Base-by-base conservation (phyloP, 2,329 filamentous ascomycete genomes). In the Clonostachys solani region DNA sequence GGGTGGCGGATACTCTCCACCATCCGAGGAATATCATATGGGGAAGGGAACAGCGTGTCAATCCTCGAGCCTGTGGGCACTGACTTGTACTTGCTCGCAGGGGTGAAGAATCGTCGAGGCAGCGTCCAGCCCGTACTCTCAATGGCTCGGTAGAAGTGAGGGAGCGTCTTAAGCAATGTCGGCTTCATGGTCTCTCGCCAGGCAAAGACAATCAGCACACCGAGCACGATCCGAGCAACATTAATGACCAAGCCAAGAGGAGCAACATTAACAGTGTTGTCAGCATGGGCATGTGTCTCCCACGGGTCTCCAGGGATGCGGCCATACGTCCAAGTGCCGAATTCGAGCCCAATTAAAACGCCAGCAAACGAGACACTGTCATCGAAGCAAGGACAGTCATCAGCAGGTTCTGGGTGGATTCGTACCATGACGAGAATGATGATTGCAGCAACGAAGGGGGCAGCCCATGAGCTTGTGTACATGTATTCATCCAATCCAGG, bases 361-460 rank as follows among this genome's bases (percentile, higher is more conserved):
- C 89, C 92, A 17, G 90, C 86, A 66, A 97, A 97, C 5, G 92
- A 86, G 43, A 97, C 89, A 57, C 89, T 95, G 68, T 97, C 92
- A 62, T 97, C 92, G 61, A 95, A 97, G 65, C 92, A 97, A 5
- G 92, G 92, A 56, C 94, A 99, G 63, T 96, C 90, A 63, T 99
- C 94, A 2, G 91, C 94, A 1, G 94, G 94, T 60, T 99, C 94
- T 0, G 94, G 94, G 60, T 99, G 92, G 33, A 96, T 84, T 48
- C 92, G 84, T 19, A 97, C 87, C 8, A 96, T 75, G 8, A 86
- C 69, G 47, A 94, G 75, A 42, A 96, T 81, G 17, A 85, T 61
- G 15, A 91, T 54, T 2, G 83, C 76, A 1, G 87, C 74, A 13
- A 86, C 64, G 1, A 85, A 58, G 2, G 89, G 80, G 12, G 83